Conservation (phyloP, 257 asterid species). For the Avicennia marina region DNA sequence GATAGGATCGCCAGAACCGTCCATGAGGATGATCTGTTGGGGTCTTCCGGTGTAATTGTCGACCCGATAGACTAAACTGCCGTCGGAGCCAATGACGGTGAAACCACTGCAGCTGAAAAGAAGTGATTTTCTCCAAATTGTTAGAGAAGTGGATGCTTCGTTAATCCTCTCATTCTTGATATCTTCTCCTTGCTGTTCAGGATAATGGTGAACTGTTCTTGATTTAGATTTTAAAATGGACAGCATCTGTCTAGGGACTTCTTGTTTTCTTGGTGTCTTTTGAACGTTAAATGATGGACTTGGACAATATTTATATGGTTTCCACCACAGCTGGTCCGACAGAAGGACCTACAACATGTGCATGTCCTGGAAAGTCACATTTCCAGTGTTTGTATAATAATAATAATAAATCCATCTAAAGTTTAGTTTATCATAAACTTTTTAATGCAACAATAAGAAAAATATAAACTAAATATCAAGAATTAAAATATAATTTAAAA, state of each 20-base stretch:
- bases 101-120: conserved; percentile 60
- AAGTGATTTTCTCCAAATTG: conserved; percentile 85
- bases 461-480: no score
- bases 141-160: conserved; percentile 20
- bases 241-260: conserved; percentile 39
- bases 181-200: conserved; percentile 16
- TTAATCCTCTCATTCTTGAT: neutral
- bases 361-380: no score
- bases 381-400: no score
- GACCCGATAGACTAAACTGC: conserved; percentile 59
- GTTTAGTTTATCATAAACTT: no score
- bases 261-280: no score
- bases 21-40: conserved; percentile 52
- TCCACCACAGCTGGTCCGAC: no score
- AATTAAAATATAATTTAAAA: no score
- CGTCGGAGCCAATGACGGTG: conserved; percentile 61
- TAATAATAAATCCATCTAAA: no score
- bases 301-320: no score
- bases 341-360: no score
- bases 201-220: conserved; percentile 36
- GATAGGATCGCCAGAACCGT: conserved; percentile 57
- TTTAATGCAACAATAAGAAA: no score
- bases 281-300: no score
- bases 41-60: conserved; percentile 56
- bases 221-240: conserved; percentile 43